A percentile compares a stretch with the other conserved stretches of the same genome.
phyloP scores from a whole-genome alignment of 1,284 basidiomycete species.

The Moniliophthora roreri region DNA sequence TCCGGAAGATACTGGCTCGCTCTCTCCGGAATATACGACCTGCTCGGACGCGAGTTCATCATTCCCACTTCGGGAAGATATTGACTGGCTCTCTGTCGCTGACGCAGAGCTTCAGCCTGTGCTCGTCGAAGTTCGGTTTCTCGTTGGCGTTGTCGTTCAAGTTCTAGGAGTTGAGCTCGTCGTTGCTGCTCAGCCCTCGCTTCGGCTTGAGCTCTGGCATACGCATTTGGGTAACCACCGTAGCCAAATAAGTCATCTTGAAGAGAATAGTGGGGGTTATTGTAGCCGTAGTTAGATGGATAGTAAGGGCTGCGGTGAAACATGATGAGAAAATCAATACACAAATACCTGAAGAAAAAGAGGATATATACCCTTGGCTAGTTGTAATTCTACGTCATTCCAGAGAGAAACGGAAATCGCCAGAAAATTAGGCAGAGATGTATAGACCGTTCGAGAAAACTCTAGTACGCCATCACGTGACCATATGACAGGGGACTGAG shows the following conservation, averaged over 20 bases:
- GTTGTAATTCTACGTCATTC: slow-evolving; percentile 2
- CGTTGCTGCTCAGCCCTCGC: slow-evolving; percentile 8
- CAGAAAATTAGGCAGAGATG: no score
- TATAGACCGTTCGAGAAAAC: no score
- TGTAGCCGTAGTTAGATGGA: neutral
- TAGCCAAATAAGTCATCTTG: neutral
- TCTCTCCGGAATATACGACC: slow-evolving; percentile 5
- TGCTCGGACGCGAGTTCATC: neutral
- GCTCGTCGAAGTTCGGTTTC: neutral
- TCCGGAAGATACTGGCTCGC: slow-evolving; percentile 8
- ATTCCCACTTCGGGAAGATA: slow-evolving; percentile 7
- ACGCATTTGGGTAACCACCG: neutral
- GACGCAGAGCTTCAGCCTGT: neutral
- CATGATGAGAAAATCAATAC: neutral
- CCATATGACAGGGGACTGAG: no score
- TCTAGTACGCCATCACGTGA: no score
- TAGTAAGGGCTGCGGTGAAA: slow-evolving; percentile 6
- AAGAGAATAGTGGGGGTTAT: neutral
- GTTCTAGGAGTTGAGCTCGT: neutral
- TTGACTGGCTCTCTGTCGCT: slow-evolving; percentile 5
- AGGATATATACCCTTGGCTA: neutral
- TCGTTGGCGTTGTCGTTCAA: slow-evolving; percentile 1
- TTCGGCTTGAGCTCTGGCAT: slow-evolving; percentile 4
- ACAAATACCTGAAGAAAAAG: neutral
- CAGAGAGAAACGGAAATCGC: no score